Evolutionary conservation across 192 early-diverging fungal genomes (phyloP).

Genomic region (Backusella circina): DNA sequence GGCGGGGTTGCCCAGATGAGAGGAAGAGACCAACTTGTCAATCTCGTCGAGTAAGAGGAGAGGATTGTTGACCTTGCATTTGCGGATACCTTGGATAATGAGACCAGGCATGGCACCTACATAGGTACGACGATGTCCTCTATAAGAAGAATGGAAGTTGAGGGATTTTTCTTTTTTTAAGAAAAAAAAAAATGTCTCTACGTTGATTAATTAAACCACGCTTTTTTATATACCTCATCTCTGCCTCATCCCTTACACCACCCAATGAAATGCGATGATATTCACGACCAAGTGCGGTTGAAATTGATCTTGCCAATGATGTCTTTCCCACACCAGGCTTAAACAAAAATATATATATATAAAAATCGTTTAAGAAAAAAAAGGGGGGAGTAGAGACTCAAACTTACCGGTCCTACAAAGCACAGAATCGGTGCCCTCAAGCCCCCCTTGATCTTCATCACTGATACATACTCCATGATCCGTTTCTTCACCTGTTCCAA

Average conservation of each 20-base stretch:
- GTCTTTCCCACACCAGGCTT: conserved; percentile 74
- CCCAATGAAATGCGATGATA: conserved; percentile 83
- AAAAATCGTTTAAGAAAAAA: too few species aligned
- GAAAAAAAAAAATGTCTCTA: not conserved
- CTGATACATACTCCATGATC: conserved; percentile 80
- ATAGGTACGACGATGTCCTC: conserved; percentile 85
- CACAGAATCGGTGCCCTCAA: conserved; percentile 78
- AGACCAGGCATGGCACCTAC: conserved; percentile 81
- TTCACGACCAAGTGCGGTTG: conserved; percentile 67
- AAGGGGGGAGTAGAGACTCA: not conserved
- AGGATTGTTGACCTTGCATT: conserved; percentile 73
- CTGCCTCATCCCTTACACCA: conserved; percentile 83
- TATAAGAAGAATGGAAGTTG: not conserved
- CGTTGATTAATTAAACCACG: too few species aligned
- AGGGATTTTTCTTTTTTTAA: not conserved
- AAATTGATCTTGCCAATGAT: conserved; percentile 76
- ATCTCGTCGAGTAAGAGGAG: conserved; percentile 59
- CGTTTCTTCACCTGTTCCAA: conserved; percentile 77
- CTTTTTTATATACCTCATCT: conserved; percentile 59
- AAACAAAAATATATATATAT: not conserved
- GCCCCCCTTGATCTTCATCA: conserved; percentile 70
- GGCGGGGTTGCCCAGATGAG: conserved; percentile 67
- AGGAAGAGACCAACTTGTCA: conserved; percentile 70
- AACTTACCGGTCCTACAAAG: conserved; percentile 60
- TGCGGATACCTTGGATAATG: conserved; percentile 69